Evolutionary conservation across 768 basidiomycete genomes (phyloP).

Genomic region (Tricholoma sp.): DNA sequence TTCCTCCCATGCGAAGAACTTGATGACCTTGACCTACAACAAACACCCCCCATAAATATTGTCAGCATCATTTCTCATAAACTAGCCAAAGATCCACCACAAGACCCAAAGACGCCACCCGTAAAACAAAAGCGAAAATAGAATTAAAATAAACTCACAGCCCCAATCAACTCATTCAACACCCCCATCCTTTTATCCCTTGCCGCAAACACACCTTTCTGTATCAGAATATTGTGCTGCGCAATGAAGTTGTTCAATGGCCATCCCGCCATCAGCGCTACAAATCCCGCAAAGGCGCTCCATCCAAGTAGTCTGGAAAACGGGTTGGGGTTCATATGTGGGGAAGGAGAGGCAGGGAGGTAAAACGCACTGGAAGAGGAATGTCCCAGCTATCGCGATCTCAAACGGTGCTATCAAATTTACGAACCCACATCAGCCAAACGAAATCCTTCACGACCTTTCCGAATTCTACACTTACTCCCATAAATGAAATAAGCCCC

Average conservation of each 20-base stretch:
- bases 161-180: conserved; percentile 70
- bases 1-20: conserved; percentile 81
- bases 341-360: neutral
- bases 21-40: conserved; percentile 16
- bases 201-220: conserved; percentile 55
- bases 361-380: conserved; percentile 66
- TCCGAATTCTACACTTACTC: neutral
- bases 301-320: conserved; percentile 49
- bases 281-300: conserved; percentile 72
- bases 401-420: conserved; percentile 59
- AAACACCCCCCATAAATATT: too few species aligned
- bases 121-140: neutral
- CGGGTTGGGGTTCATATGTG: neutral
- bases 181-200: conserved; percentile 75
- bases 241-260: conserved; percentile 69
- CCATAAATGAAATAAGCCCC: conserved; percentile 64
- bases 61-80: too few species aligned
- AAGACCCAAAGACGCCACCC: too few species aligned
- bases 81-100: too few species aligned
- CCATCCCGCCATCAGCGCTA: conserved; percentile 59
- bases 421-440: neutral
- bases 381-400: conserved; percentile 61
- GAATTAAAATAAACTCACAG: conserved; percentile 30
- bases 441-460: neutral
- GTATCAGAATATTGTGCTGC: conserved; percentile 50